phyloP scores from a whole-genome alignment of 495 filamentous ascomycete genomes.

The Penicillium atrosanguineum region DNA sequence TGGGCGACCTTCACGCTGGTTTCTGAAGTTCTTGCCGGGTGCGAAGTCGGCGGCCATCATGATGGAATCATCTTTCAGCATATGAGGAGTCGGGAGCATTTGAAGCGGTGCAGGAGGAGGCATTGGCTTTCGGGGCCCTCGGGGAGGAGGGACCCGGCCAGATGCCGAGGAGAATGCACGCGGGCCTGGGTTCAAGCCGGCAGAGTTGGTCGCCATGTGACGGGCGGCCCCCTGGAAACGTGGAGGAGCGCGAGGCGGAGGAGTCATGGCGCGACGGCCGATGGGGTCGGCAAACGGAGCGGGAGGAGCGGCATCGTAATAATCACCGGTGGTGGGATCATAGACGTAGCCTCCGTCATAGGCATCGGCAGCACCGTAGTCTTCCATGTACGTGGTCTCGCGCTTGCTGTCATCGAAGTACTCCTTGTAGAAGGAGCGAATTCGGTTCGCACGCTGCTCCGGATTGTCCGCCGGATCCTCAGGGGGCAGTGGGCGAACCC shows the following conservation, averaged over 20 bases:
- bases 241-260: conserved; percentile 76
- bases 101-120: conserved; percentile 73
- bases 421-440: conserved; percentile 98
- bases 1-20: conserved; percentile 68
- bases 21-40: conserved; percentile 66
- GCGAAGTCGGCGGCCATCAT: conserved; percentile 81
- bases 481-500: conserved; percentile 88
- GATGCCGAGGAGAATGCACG: conserved; percentile 71
- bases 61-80: conserved; percentile 81
- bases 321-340: conserved; percentile 71
- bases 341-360: conserved; percentile 58
- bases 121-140: conserved; percentile 55
- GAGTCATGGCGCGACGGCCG: conserved; percentile 92
- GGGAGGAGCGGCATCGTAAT: conserved; percentile 55
- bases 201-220: conserved; percentile 48
- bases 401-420: conserved; percentile 88
- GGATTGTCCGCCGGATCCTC: conserved; percentile 83
- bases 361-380: conserved; percentile 62
- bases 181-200: conserved; percentile 47
- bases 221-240: conserved; percentile 59
- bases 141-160: conserved; percentile 48
- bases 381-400: conserved; percentile 60
- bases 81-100: conserved; percentile 79
- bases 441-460: conserved; percentile 91
- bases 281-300: conserved; percentile 77